Conservation (phyloP, 768 basidiomycete species). For the Strobilomyces dryophilus region DNA sequence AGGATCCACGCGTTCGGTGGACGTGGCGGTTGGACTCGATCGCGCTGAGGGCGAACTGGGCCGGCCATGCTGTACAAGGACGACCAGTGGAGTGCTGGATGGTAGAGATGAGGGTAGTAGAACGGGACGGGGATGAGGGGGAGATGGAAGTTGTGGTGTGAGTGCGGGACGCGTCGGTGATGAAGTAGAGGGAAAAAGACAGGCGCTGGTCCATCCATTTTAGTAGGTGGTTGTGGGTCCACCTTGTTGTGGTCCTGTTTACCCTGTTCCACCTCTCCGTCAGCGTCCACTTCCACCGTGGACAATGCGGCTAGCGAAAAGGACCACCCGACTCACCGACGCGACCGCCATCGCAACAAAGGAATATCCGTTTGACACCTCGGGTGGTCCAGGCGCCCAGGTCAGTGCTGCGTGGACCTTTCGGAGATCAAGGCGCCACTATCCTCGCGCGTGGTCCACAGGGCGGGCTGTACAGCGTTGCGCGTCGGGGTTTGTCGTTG, state of each 20-base stretch:
- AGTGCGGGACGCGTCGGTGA: constrained; percentile 26
- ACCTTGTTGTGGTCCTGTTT: constrained; percentile 32
- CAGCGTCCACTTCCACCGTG: constrained; percentile 5
- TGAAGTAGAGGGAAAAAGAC: constrained; percentile 21
- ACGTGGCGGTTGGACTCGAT: constrained; percentile 44
- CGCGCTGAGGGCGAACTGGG: constrained; percentile 14
- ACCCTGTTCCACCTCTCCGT: constrained; percentile 5
- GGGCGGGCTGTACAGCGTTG: not conserved
- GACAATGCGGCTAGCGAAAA: constrained; percentile 1
- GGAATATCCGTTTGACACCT: constrained; percentile 2
- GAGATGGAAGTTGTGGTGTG: constrained; percentile 16
- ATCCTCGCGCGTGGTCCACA: not conserved
- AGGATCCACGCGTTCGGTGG: constrained; percentile 85
- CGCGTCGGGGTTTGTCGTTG: not conserved
- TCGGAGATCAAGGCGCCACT: not conserved
- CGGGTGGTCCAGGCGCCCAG: constrained; percentile 14
- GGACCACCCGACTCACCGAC: constrained; percentile 13
- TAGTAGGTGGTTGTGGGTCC: constrained; percentile 36
- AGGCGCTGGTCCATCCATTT: constrained; percentile 22
- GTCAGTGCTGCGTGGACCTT: not conserved
- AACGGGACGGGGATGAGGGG: constrained; percentile 5
- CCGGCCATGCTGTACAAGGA: constrained; percentile 20
- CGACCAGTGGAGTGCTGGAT: constrained; percentile 1
- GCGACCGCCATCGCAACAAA: constrained; percentile 13
- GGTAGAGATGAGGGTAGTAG: constrained; percentile 7